Conservation (phyloP, 176 grass and related monocot genomes). For the Chrysopogon serrulatus region DNA sequence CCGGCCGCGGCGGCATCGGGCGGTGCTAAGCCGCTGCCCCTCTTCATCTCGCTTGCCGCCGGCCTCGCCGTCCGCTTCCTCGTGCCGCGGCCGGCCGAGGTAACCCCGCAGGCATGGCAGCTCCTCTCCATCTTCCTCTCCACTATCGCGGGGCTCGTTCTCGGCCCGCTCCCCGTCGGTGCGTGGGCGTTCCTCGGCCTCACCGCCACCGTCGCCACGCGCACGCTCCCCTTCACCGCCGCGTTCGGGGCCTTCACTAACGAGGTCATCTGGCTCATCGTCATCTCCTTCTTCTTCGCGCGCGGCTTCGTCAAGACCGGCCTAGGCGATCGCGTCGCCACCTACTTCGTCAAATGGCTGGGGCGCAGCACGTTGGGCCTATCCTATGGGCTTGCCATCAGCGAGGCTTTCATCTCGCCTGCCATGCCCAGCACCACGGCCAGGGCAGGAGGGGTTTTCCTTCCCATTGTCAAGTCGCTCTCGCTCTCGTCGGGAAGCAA, state of each 20-base stretch:
- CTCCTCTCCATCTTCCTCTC: slow-evolving; percentile 85
- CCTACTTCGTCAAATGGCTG: slow-evolving; percentile 89
- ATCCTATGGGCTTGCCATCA: slow-evolving; percentile 82
- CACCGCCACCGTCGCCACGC: slow-evolving; percentile 58
- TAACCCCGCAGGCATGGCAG: slow-evolving; percentile 77
- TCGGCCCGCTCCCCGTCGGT: slow-evolving; percentile 69
- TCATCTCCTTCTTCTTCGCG: slow-evolving; percentile 98
- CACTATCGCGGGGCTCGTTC: slow-evolving; percentile 74
- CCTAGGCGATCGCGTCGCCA: slow-evolving; percentile 87
- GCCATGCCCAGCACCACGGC: slow-evolving; percentile 98
- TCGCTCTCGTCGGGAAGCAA: slow-evolving; percentile 80
- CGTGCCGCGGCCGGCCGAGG: slow-evolving; percentile 49
- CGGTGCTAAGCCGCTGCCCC: slow-evolving; percentile 48
- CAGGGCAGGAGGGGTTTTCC: slow-evolving; percentile 85
- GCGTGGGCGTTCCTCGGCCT: slow-evolving; percentile 87
- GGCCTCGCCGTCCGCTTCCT: slow-evolving; percentile 68
- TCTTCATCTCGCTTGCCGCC: slow-evolving; percentile 49
- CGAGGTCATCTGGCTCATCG: slow-evolving; percentile 96
- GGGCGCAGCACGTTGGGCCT: slow-evolving; percentile 78
- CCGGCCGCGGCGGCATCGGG: neutral
- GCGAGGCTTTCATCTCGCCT: slow-evolving; percentile 86
- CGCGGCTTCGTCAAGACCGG: slow-evolving; percentile 95
- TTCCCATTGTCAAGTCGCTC: slow-evolving; percentile 84
- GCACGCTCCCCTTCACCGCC: slow-evolving; percentile 62
- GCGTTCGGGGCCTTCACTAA: slow-evolving; percentile 79